Evolutionary conservation across 306 rosid species (phyloP).

Genomic region (Glycyrrhiza uralensis): DNA sequence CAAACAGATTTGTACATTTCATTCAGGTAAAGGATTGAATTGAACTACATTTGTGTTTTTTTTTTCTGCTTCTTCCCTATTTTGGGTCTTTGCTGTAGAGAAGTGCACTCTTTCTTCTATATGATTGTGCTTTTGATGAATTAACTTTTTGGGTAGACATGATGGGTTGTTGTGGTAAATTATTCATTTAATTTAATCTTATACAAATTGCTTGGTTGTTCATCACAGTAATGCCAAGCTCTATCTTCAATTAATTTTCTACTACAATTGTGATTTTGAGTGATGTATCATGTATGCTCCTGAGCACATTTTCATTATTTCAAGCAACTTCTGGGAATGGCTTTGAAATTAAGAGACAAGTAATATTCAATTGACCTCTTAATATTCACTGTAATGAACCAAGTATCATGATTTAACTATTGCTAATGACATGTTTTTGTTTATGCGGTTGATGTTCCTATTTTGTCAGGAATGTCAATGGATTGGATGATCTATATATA

Average conservation of each 20-base stretch:
- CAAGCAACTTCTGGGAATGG: conserved; percentile 22
- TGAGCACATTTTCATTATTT: not conserved
- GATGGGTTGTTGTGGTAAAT: not conserved
- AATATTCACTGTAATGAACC: not conserved
- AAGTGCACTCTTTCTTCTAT: not conserved
- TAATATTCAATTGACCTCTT: conserved; percentile 13
- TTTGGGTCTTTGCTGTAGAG: not conserved
- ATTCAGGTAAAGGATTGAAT: not conserved
- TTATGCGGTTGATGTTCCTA: not conserved
- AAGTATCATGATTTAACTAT: not conserved
- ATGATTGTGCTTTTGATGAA: not conserved
- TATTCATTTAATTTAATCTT: not conserved
- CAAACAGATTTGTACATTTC: not conserved
- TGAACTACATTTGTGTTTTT: not conserved
- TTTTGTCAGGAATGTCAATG: conserved; percentile 49
- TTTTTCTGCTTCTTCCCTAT: not conserved
- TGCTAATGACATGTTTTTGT: not conserved
- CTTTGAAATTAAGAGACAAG: conserved; percentile 4
- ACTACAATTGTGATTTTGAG: not conserved
- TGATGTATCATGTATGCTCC: not conserved
- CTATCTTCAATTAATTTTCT: not conserved
- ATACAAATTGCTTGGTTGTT: not conserved
- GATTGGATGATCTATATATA: conserved; percentile 45
- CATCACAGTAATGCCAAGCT: not conserved
- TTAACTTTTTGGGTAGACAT: too few species aligned